A percentile compares a stretch with the other conserved stretches of the same genome.
Conservation (phyloP, 352 stramenopile species). For the Globisporangium recalcitrans region DNA sequence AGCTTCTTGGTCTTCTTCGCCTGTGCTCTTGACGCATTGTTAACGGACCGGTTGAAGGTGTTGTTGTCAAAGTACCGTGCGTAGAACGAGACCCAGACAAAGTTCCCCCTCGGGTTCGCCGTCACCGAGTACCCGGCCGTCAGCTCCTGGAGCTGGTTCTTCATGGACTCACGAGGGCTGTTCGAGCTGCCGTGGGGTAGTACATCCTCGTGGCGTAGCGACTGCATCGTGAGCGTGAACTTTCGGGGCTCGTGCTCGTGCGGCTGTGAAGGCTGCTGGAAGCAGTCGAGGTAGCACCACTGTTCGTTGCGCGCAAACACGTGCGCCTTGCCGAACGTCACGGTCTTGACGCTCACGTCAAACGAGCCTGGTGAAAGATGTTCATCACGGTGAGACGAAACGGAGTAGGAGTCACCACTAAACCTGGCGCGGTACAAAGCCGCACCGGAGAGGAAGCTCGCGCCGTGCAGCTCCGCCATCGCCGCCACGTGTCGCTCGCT, state of each 20-base stretch:
- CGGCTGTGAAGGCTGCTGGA: not conserved
- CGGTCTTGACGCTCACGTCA: conserved; percentile 31
- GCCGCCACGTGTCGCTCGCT: conserved; percentile 17
- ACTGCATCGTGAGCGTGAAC: conserved; percentile 32
- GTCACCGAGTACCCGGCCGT: conserved; percentile 21
- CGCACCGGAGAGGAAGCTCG: conserved; percentile 23
- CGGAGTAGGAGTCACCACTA: not conserved
- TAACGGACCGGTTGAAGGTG: too few species aligned
- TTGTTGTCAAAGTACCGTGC: conserved; percentile 19
- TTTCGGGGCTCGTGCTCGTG: not conserved
- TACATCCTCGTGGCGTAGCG: conserved; percentile 19
- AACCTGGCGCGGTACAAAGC: conserved; percentile 19
- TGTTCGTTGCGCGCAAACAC: conserved; percentile 44
- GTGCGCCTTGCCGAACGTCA: conserved; percentile 28
- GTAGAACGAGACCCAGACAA: conserved; percentile 33
- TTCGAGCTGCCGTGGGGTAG: conserved; percentile 25
- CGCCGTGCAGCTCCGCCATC: conserved; percentile 30
- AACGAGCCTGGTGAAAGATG: not conserved
- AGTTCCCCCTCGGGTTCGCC: conserved; percentile 7
- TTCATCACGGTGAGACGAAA: not conserved
- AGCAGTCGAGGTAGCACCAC: conserved; percentile 39
- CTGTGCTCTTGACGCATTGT: not conserved
- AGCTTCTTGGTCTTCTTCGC: conserved; percentile 8
- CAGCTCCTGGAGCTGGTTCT: conserved; percentile 21
- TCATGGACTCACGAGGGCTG: not conserved